phyloP scores from a whole-genome alignment of 2,329 filamentous ascomycete species.

The Penicillium polonicum region DNA sequence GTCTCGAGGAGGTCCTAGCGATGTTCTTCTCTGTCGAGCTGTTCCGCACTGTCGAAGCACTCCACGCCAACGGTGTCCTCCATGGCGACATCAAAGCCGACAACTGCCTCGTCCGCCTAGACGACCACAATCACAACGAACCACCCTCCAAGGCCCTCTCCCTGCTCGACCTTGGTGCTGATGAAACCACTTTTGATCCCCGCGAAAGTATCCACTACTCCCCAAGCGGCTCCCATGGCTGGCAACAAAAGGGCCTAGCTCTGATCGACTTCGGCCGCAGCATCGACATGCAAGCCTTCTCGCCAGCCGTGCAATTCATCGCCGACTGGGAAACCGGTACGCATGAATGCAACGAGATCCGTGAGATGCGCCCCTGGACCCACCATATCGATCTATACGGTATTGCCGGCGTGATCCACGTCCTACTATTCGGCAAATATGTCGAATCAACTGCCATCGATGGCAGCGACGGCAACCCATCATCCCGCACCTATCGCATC shows the following conservation, averaged over 20 bases:
- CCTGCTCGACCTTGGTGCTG: constrained; percentile 30
- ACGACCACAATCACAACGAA: constrained; percentile 43
- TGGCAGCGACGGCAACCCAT: constrained; percentile 12
- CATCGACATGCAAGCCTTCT: constrained; percentile 89
- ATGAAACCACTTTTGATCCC: constrained; percentile 20
- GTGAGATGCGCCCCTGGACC: constrained; percentile 91
- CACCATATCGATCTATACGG: constrained; percentile 98
- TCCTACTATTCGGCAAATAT: constrained; percentile 89
- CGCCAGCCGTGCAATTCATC: constrained; percentile 75
- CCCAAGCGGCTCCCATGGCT: constrained; percentile 72
- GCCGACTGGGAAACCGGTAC: constrained; percentile 90
- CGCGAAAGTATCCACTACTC: constrained; percentile 58
- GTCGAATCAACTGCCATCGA: constrained; percentile 67
- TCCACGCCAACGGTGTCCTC: constrained; percentile 75
- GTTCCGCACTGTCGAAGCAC: constrained; percentile 80
- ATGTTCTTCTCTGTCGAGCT: constrained; percentile 97
- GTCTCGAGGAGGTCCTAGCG: constrained; percentile 84
- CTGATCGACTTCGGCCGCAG: constrained; percentile 94
- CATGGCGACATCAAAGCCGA: constrained; percentile 96
- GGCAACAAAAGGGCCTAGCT: constrained; percentile 74
- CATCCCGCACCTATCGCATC: constrained; percentile 66
- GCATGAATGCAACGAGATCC: constrained; percentile 92
- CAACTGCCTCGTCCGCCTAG: constrained; percentile 87
- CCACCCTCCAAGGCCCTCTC: constrained; percentile 27
- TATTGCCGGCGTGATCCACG: constrained; percentile 82